Evolutionary conservation across 2,329 filamentous ascomycete genomes (phyloP).

Genomic region (Fusarium tanahbumbuense): DNA sequence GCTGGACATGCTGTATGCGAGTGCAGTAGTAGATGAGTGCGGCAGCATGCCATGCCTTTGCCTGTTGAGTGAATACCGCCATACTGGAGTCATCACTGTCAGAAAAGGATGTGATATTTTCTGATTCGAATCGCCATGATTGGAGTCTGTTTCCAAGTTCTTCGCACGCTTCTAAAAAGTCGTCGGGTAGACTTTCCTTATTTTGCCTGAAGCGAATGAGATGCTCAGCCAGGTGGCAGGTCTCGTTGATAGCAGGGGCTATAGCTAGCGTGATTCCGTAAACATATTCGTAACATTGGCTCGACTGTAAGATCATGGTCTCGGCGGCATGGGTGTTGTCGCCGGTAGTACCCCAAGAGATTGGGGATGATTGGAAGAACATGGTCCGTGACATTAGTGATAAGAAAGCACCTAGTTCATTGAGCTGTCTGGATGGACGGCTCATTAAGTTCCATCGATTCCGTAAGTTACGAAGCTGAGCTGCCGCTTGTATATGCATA

Average conservation of each 20-base stretch:
- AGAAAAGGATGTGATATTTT: neutral
- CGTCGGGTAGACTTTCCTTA: neutral
- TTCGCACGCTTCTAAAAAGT: neutral
- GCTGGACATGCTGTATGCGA: neutral
- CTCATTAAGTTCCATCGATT: neutral
- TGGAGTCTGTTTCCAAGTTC: neutral
- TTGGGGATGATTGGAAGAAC: neutral
- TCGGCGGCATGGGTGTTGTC: neutral
- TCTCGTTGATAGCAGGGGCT: neutral
- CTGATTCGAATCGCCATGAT: neutral
- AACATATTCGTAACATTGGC: neutral
- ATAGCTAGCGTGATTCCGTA: neutral
- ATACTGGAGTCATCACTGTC: neutral
- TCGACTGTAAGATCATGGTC: neutral
- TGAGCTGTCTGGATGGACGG: neutral
- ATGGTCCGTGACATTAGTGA: neutral
- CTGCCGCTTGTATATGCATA: conserved; percentile 1
- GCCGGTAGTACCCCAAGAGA: neutral
- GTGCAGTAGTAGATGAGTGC: conserved; percentile 5
- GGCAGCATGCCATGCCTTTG: conserved; percentile 1
- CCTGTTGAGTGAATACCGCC: neutral
- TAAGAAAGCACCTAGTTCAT: neutral
- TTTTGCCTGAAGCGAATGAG: neutral
- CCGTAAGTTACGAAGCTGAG: neutral
- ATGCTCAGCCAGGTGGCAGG: neutral